Evolutionary conservation across 2,329 filamentous ascomycete species (phyloP), one percentile per base, ranked within the genome.

Genomic region (Aspergillus intermedius): DNA sequence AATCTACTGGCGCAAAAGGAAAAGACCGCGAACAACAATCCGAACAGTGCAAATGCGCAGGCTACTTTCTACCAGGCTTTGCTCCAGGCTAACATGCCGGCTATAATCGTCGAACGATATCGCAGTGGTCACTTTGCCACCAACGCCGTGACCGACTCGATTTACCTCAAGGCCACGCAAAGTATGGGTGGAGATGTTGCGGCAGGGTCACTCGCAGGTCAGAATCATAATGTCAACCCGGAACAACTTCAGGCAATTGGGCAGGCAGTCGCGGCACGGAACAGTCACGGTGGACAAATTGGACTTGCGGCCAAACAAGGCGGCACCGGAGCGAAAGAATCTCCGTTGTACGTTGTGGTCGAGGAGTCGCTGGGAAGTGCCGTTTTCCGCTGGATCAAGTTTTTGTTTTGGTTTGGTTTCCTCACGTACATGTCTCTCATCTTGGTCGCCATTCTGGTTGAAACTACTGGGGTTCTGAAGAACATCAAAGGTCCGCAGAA

Each of bases 51-150:
- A 23, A 87, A 86, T 40, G 84, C 90, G 17, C 93, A 98, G 68
- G 93, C 91, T 66, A 86, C 88, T 13, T 96, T 98, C 68, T 98
- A 98, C 66, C 86, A 91, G 65, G 85, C 91, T 42, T 80, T 98
- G 12, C 77, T 96, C 48, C 87, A 87, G 64, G 90, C 91, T 45
- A 93, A 94, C 62, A 91, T 96, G 87, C 88, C 91, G 15, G 86
- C 90, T 45, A 95, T 98, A 54, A 76, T 98, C 49, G 80, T 96
- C 51, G 90, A 97, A 69, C 80, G 93, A 61, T 93, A 95, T 68
- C 84, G 90, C 64, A 90, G 86, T 13, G 87, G 87, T 53, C 82
- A 86, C 48, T 98, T 91, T 66, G 91, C 91, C 9, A 82, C 82
- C 17, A 96, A 91, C 65, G 68, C 82, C 13, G 80, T 82, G 10